A percentile compares a stretch with the other conserved stretches of the same genome.
phyloP scores from a whole-genome alignment of 495 filamentous ascomycete genomes.

The Aspergillus bertholletiae region DNA sequence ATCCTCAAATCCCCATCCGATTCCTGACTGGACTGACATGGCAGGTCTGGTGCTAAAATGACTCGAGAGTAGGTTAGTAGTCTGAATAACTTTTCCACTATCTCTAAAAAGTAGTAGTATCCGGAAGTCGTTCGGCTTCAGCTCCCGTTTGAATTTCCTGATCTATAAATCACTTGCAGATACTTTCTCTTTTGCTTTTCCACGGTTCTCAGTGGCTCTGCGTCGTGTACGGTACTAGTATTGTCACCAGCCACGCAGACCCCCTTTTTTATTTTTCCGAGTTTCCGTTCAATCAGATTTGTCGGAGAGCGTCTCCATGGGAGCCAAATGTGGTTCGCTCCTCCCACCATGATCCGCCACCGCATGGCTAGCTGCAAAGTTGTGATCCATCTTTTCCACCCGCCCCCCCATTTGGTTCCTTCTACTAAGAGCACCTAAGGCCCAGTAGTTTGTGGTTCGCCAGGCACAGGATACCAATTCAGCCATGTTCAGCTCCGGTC shows the following conservation, averaged over 20 bases:
- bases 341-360: background rate
- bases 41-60: background rate
- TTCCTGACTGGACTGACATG: background rate
- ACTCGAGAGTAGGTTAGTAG: background rate
- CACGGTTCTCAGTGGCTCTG: background rate
- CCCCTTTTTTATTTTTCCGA: background rate
- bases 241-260: background rate
- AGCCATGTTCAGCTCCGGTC: conserved; percentile 3
- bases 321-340: background rate
- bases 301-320: background rate
- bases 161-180: background rate
- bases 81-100: too few relatives aligned
- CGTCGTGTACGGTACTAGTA: background rate
- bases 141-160: too few relatives aligned
- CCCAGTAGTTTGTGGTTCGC: conserved; percentile 10
- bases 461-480: conserved; percentile 4
- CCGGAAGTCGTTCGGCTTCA: too few relatives aligned
- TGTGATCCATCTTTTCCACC: conserved; percentile 9
- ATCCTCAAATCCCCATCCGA: background rate
- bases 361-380: conserved; percentile 11
- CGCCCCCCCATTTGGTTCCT: background rate
- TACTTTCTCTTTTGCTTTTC: too few relatives aligned
- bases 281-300: background rate
- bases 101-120: too few relatives aligned
- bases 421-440: background rate